A percentile compares a stretch with the other conserved stretches of the same genome.
Conservation (phyloP, 768 basidiomycete species). For the Termitomyces sp. region DNA sequence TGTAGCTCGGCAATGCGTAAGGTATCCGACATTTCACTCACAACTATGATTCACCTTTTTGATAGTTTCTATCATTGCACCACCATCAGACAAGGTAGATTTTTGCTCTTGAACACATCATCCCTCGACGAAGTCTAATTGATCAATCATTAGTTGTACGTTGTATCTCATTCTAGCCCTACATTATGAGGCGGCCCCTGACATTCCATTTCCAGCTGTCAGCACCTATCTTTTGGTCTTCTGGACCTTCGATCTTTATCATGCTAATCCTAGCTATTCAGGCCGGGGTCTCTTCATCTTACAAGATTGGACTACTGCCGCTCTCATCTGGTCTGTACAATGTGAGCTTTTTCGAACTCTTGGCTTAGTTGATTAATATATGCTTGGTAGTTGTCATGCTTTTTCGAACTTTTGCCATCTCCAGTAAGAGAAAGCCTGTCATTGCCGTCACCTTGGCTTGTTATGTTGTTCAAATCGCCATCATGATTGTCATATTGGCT, state of each 20-base stretch:
- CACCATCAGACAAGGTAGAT: slow-evolving; percentile 14
- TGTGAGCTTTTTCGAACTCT: slow-evolving; percentile 11
- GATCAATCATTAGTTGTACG: slow-evolving; percentile 14
- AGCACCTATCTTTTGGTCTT: neutral
- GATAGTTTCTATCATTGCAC: slow-evolving; percentile 10
- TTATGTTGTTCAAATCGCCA: slow-evolving; percentile 14
- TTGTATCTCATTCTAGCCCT: neutral
- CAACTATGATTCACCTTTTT: neutral
- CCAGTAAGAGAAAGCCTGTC: slow-evolving; percentile 10
- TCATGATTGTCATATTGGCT: slow-evolving; percentile 14
- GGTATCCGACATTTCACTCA: neutral
- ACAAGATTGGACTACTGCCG: slow-evolving; percentile 17
- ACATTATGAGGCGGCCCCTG: neutral
- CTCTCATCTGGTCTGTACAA: slow-evolving; percentile 24
- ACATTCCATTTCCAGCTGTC: slow-evolving; percentile 3
- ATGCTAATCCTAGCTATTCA: slow-evolving; percentile 5
- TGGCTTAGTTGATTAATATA: neutral
- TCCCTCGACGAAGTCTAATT: neutral
- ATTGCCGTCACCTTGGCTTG: slow-evolving; percentile 7
- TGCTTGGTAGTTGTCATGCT: slow-evolving; percentile 16
- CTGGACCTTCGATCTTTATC: neutral
- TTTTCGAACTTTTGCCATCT: slow-evolving; percentile 22
- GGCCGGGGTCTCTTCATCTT: slow-evolving; percentile 17
- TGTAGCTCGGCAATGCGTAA: slow-evolving; percentile 11
- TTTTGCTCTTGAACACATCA: neutral